phyloP scores from a whole-genome alignment of 331 rosid species.

The Quercus phellos region DNA sequence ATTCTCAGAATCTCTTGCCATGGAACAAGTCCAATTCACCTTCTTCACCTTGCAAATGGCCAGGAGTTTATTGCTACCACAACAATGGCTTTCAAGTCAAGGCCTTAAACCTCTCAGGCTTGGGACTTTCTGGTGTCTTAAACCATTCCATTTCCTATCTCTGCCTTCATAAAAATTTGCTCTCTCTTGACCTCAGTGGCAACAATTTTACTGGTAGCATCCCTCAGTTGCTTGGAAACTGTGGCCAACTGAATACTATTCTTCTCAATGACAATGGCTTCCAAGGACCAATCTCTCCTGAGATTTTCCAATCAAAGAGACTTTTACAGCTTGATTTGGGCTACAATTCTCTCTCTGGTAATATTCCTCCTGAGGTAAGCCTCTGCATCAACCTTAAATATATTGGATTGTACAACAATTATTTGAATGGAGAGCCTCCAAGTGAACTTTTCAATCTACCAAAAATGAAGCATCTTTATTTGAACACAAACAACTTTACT shows the following conservation, averaged over 20 bases:
- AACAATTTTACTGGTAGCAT: constrained; percentile 16
- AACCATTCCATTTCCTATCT: constrained; percentile 14
- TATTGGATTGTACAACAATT: constrained; percentile 17
- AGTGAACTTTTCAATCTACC: constrained; percentile 2
- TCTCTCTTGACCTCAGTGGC: constrained; percentile 20
- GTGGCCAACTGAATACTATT: constrained; percentile 9
- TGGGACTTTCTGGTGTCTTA: constrained; percentile 7
- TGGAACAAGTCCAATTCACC: background rate
- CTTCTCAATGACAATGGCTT: constrained; percentile 17
- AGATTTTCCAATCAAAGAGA: constrained; percentile 10
- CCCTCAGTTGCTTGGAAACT: constrained; percentile 14
- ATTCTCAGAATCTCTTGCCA: constrained; percentile 12
- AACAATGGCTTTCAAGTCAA: constrained; percentile 15
- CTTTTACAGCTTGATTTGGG: constrained; percentile 16
- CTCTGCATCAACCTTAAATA: constrained; percentile 9
- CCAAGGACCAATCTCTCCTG: constrained; percentile 13
- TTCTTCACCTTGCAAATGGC: constrained; percentile 13
- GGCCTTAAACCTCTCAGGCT: constrained; percentile 18
- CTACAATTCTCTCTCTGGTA: constrained; percentile 16
- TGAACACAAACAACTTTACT: constrained; percentile 12
- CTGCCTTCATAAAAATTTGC: constrained; percentile 9
- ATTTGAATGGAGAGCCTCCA: constrained; percentile 14
- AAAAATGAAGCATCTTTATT: constrained; percentile 9
- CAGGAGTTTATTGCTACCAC: constrained; percentile 15
- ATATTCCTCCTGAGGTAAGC: constrained; percentile 22